Evolutionary conservation across 495 filamentous ascomycete genomes (phyloP).

Genomic region (Chaetomium cochliodes): DNA sequence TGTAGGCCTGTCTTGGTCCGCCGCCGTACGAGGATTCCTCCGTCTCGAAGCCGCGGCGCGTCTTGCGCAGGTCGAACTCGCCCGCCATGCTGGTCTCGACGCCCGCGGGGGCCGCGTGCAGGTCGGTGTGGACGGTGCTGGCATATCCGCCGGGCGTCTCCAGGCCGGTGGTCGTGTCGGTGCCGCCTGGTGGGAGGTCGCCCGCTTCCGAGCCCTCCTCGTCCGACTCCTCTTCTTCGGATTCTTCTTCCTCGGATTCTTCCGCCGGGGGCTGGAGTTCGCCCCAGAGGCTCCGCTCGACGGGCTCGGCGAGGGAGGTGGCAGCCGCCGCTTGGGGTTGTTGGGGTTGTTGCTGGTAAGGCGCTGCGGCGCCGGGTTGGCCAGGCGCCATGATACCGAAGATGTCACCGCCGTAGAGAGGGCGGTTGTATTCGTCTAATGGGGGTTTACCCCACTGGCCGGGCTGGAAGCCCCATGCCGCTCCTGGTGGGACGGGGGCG

Average conservation of each 20-base stretch:
- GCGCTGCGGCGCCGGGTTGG: conserved; percentile 43
- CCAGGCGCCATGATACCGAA: conserved; percentile 74
- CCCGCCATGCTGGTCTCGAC: conserved; percentile 71
- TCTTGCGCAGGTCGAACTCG: conserved; percentile 90
- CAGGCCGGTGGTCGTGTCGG: conserved; percentile 71
- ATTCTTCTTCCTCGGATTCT: conserved; percentile 76
- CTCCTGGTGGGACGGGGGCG: conserved; percentile 92
- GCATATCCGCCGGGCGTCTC: conserved; percentile 81
- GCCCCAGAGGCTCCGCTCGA: conserved; percentile 90
- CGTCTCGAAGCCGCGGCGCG: conserved; percentile 80
- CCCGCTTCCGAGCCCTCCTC: conserved; percentile 68
- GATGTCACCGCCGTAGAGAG: conserved; percentile 89
- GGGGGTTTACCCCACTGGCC: conserved; percentile 96
- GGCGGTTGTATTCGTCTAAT: conserved; percentile 84
- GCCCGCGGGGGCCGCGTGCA: conserved; percentile 36
- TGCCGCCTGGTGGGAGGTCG: conserved; percentile 52
- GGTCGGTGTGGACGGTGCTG: conserved; percentile 65
- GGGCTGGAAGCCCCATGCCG: conserved; percentile 90
- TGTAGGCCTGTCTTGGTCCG: conserved; percentile 72
- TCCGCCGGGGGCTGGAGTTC: conserved; percentile 84
- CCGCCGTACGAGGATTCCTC: conserved; percentile 65
- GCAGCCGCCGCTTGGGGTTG: conserved; percentile 38
- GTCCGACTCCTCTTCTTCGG: conserved; percentile 64
- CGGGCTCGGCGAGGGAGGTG: conserved; percentile 65
- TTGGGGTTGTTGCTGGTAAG: conserved; percentile 20